Percentiles rank a stretch among this genome's conserved stretches.
These are phyloP conservation scores for Phaseolus coccineus DNA, from an alignment of 331 rosid species.

Conservation along the genomic window DNA sequence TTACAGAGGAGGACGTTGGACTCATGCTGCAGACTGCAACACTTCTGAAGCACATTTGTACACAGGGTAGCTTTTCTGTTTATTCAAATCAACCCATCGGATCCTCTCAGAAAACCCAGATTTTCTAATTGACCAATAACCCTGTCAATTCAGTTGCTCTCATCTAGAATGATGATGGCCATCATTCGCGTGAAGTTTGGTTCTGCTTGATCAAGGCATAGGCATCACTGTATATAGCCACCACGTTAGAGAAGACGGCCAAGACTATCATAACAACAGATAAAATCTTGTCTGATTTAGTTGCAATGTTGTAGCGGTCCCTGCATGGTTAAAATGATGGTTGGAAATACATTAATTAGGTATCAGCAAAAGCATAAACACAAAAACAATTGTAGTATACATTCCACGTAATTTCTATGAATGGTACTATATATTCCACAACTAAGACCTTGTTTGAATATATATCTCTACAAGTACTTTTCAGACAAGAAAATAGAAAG, in stretches of 20 bases:
- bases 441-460: neutral
- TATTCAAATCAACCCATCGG: conserved; percentile 51
- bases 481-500: neutral
- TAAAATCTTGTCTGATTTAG: conserved; percentile 78
- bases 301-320: conserved; percentile 80
- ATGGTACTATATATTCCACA: neutral
- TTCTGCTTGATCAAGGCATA: conserved; percentile 82
- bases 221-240: conserved; percentile 95
- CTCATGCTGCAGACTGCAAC: conserved; percentile 44
- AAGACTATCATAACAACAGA: conserved; percentile 72
- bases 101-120: conserved; percentile 60
- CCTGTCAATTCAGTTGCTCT: conserved; percentile 37
- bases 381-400: neutral
- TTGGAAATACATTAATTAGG: neutral
- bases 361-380: conserved; percentile 29
- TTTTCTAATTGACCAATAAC: conserved; percentile 45
- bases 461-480: neutral
- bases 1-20: conserved; percentile 41
- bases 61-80: conserved; percentile 47
- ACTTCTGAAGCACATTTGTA: conserved; percentile 53
- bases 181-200: conserved; percentile 57
- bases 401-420: neutral
- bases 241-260: conserved; percentile 83
- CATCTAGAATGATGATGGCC: conserved; percentile 37
- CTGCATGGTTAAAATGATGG: conserved; percentile 51